Evolutionary conservation across 2,329 filamentous ascomycete genomes (phyloP).

Genomic region (Rhinocladiella similis): DNA sequence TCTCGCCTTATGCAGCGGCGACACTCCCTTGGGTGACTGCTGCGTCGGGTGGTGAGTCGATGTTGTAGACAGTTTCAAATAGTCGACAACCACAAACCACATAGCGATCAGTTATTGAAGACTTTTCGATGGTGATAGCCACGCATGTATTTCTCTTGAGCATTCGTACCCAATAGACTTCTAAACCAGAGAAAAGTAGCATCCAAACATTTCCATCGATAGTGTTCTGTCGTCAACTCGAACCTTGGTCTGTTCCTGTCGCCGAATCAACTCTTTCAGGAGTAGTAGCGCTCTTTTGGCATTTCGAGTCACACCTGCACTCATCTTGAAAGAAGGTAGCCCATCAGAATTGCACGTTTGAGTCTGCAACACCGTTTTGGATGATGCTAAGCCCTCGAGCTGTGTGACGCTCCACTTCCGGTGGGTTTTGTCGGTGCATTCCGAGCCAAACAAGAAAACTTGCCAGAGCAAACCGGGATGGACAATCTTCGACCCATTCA

Average conservation of each 20-base stretch:
- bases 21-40: no score
- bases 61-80: no score
- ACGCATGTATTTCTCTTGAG: no score
- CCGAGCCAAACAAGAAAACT: background rate
- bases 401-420: background rate
- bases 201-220: background rate
- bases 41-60: no score
- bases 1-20: no score
- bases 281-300: background rate
- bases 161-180: no score
- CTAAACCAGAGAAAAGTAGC: background rate
- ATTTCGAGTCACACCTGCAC: background rate
- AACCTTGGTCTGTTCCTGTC: background rate
- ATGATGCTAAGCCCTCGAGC: background rate
- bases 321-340: background rate
- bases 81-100: no score
- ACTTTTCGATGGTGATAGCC: no score
- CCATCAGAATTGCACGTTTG: no score
- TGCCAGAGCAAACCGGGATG: background rate
- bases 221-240: background rate
- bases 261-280: background rate
- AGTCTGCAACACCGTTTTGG: background rate
- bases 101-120: no score
- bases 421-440: background rate
- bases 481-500: background rate